Evolutionary conservation across 2,329 filamentous ascomycete genomes (phyloP), one percentile per base, ranked within the genome.

Genomic region (Monosporascus sp.): DNA sequence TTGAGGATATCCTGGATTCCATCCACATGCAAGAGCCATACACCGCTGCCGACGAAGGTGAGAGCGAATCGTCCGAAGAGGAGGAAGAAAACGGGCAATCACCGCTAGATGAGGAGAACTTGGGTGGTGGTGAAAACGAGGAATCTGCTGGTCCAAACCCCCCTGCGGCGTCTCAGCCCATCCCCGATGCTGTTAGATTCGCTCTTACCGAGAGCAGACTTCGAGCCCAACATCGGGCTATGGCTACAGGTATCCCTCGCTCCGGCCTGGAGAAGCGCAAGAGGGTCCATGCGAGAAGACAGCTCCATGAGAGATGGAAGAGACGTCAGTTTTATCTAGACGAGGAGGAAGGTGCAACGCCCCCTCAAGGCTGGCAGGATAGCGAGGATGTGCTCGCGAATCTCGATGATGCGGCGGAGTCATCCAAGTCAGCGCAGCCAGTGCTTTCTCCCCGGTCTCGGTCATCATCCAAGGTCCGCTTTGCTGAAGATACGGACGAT

Each of bases 311-410:
- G 51, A 79, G 89, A 49, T 94, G 89, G 89, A 82, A 81, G 62
- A 80, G 88, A 54, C 79, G 90, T 46, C 83, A 86, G 40, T 95
- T 94, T 62, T 95, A 94, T 63, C 80, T 91, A 1, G 90, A 95
- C 54, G 87, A 91, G 68, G 91, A 95, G 72, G 90, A 95, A 68
- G 90, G 90, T 2, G 80, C 82, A 9, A 67, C 70, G n/a, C 75
- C 81, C 2, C 87, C 87, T 0, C 75, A 80, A 7, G 84, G 81
- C 26, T 91, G 86, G 75, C 74, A 79, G 22, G 76, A 80, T 5
- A 78, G 81, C 15, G 78, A 87, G 43, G 84, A 86, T 58, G 69
- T 85, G 11, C 68, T 81, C 1, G 70, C 65, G 17, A 70, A 71
- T 28, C 55, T 70, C 37, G 70, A 70, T 48, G 65, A 68, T 24